Conservation (phyloP, 768 basidiomycete species). For the Suillus fuscotomentosus region DNA sequence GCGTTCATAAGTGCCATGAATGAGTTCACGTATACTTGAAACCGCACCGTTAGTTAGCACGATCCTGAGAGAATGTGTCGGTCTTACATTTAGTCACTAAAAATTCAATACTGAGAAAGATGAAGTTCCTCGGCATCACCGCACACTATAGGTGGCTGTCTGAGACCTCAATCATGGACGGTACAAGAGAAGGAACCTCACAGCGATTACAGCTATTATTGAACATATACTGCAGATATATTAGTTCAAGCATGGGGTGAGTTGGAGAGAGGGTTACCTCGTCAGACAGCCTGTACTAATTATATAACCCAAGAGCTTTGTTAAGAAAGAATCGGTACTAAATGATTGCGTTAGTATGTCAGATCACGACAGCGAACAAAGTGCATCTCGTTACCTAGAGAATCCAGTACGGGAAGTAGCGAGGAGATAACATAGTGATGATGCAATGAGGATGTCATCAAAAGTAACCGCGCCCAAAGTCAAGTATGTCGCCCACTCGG, state of each 20-base stretch:
- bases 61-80: neutral
- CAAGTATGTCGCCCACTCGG: too few species aligned
- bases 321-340: neutral
- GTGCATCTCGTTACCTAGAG: neutral
- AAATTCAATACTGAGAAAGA: neutral
- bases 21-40: neutral
- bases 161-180: neutral
- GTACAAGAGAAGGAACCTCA: neutral
- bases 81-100: neutral
- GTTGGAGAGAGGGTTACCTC: neutral
- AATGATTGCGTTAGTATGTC: neutral
- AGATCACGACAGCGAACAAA: neutral
- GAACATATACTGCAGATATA: neutral
- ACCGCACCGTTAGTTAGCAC: neutral
- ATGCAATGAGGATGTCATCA: neutral
- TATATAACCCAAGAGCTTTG: neutral
- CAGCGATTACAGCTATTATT: neutral
- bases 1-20: neutral
- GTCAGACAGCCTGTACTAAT: neutral
- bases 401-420: neutral
- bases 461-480: neutral
- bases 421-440: neutral
- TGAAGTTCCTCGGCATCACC: neutral
- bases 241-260: neutral
- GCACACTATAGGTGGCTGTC: neutral